Percentiles rank a stretch among this genome's conserved stretches.
Evolutionary conservation across 2,329 filamentous ascomycete species (phyloP).

Genomic region (Pseudogymnoascus sp.): DNA sequence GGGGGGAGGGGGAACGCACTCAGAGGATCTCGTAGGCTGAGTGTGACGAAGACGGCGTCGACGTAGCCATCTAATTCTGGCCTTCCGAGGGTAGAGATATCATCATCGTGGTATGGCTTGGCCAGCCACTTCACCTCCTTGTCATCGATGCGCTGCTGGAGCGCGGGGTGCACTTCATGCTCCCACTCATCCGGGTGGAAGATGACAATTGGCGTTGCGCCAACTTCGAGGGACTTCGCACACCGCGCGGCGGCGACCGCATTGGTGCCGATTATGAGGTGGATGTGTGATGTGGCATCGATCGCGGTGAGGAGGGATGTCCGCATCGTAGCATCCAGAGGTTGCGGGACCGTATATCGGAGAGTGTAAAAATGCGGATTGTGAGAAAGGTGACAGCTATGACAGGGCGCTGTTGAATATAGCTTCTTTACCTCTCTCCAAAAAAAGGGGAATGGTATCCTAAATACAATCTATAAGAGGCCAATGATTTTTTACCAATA

Average conservation of each 20-base stretch:
- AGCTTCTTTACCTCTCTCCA: not conserved
- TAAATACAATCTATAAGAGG: not conserved
- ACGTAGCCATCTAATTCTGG: slow-evolving; percentile 70
- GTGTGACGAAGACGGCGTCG: slow-evolving; percentile 86
- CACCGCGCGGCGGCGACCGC: slow-evolving; percentile 81
- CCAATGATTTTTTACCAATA: not conserved
- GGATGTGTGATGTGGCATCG: slow-evolving; percentile 62
- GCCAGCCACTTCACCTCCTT: slow-evolving; percentile 59
- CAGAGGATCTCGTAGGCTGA: slow-evolving; percentile 39
- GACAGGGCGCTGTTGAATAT: not conserved
- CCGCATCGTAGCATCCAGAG: slow-evolving; percentile 9
- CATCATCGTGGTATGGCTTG: slow-evolving; percentile 58
- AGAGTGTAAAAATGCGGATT: not conserved
- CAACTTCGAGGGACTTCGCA: slow-evolving; percentile 69
- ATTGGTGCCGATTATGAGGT: slow-evolving; percentile 80
- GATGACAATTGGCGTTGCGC: slow-evolving; percentile 72
- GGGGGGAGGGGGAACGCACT: slow-evolving; percentile 25
- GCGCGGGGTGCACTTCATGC: slow-evolving; percentile 46
- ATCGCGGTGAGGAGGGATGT: slow-evolving; percentile 61
- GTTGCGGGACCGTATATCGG: not conserved
- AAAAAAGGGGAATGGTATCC: not conserved
- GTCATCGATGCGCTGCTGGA: slow-evolving; percentile 57
- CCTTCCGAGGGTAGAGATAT: slow-evolving; percentile 71
- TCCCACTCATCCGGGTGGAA: slow-evolving; percentile 50
- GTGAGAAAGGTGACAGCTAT: not conserved